These are phyloP conservation scores for Lactarius pseudohatsudake DNA, from an alignment of 768 basidiomycete genomes.

Conservation along the genomic window DNA sequence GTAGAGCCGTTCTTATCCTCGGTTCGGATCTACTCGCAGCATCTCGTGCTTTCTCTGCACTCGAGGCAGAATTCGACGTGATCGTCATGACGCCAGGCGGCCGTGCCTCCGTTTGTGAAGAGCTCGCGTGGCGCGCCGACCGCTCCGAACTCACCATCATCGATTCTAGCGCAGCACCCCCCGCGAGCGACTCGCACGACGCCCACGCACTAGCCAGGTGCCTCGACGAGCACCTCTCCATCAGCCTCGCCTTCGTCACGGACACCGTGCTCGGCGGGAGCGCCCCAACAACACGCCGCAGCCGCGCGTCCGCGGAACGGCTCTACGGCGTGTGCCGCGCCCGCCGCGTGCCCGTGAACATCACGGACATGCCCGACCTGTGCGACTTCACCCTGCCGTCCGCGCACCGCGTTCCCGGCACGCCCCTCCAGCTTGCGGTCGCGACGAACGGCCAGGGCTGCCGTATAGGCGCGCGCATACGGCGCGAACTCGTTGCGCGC, in stretches of 20 bases:
- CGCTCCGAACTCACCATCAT: slow-evolving; percentile 56
- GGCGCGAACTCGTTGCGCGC: slow-evolving; percentile 75
- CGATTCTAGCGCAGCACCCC: slow-evolving; percentile 50
- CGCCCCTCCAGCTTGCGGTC: slow-evolving; percentile 71
- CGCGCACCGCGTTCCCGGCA: slow-evolving; percentile 75
- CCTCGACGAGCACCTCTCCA: slow-evolving; percentile 37
- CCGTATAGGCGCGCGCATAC: slow-evolving; percentile 73
- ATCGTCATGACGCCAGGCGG: slow-evolving; percentile 60
- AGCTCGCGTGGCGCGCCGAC: slow-evolving; percentile 63
- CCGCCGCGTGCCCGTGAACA: slow-evolving; percentile 73
- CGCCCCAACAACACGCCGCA: slow-evolving; percentile 41
- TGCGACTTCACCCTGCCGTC: slow-evolving; percentile 91
- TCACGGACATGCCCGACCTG: slow-evolving; percentile 81
- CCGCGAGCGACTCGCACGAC: slow-evolving; percentile 34
- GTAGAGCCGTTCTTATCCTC: slow-evolving; percentile 62
- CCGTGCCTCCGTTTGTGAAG: slow-evolving; percentile 55
- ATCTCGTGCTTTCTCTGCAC: slow-evolving; percentile 73
- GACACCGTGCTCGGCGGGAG: slow-evolving; percentile 58
- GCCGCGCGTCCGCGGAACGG: slow-evolving; percentile 51
- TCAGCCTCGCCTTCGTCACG: slow-evolving; percentile 74
- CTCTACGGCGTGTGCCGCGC: slow-evolving; percentile 56
- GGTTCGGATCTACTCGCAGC: slow-evolving; percentile 83
- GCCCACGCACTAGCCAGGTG: slow-evolving; percentile 49
- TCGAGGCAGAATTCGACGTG: slow-evolving; percentile 78
- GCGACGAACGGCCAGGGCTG: slow-evolving; percentile 94